Base-by-base conservation (phyloP, 331 rosid species). In the Prunus yedoensis region DNA sequence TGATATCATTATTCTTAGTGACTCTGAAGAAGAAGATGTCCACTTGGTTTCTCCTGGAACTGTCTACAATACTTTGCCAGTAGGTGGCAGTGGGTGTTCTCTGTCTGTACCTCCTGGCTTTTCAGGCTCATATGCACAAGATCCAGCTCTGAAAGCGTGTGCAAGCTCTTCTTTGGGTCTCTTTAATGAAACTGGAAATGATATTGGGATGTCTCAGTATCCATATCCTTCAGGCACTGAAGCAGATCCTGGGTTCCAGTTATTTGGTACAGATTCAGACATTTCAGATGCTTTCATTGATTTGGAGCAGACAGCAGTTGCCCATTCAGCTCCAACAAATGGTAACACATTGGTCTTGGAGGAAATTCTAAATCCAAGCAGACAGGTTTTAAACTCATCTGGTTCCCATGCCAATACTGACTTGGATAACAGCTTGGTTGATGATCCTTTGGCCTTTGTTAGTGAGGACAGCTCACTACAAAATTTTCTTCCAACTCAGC, bases 11-110 rank as follows among this genome's bases (percentile, higher is more conserved):
- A 18, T 76, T 53, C 79, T 76, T 57, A 76, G 74, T 16, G 79
- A 76, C 57, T 76, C 79, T 0, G 79, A 76, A 21, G 79, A 75
- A 30, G 79, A 75, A 75, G 67, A 58, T 54, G 72, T 56, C 18
- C n/a, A 76, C 46, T 53, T 64, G 25, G 66, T 64, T 66, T 56
- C 79, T 38, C 28, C 65, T 65, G 28, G 72, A 53, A 59, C 49
- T 41, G 0, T 18, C 10, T 54, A 76, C 66, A 17, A 25, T 76
- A 25, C 79, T 32, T 66, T 14, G 32, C 78, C 35, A n/a, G 51
- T 47, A 49, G 49, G 78, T 28, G 66, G 57, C 23, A 28, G 73
- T 28, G 56, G 6, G 8, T 21, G 20, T 27, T 69, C 74, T 23
- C 61, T 16, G 17, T 51, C 66, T 32, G 67, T 35, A 38, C 15